Base-by-base conservation (phyloP, 2,329 filamentous ascomycete species). In the Neonectria magnoliae region DNA sequence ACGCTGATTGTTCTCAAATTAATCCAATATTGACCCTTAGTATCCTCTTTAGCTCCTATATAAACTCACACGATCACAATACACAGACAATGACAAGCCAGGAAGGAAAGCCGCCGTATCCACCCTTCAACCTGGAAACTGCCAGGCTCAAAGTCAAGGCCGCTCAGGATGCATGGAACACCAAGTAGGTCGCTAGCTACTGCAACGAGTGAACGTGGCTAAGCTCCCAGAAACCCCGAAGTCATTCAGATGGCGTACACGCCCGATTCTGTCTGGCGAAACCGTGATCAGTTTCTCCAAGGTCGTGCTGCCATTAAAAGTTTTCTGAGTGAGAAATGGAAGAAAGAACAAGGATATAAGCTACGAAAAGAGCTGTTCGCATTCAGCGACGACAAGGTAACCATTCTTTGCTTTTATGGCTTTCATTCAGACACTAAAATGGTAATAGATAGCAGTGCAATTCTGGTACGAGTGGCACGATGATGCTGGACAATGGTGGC, bases 381-480 rank as follows among this genome's bases (percentile, higher is more conserved):
- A 1, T 96, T 93, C 73, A 84, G 81, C 0, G 89, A 90, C 41
- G 83, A 95, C 78, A 91, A 84, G 76, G 85, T 84, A 56, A 13
- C 67, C 25, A 5, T 25, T 25, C 25, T 11, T 8, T 6, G 11
- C 14, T 29, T 27, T n/a, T 1, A 5, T 29, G 18, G 20, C 16
- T 5, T 33, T 33, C 31, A 10, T 8, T 11, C 6, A 7, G 22
- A 25, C 25, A 25, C 25, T 25, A 25, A 50, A 36, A 48, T 48
- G 47, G 51, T 22, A 10, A 22, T 2, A 88, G 79, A 95, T 94
- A 68, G 93, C 93, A 1, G 93, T 97, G 22, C 93, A 97, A 75
- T 97, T 96, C 77, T 97, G 93, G 93, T 97, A 95, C 73, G 91
- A 97, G 78, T 94, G 89, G 80, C 86, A 89, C 68, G 92, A 95